Conservation (phyloP, 768 basidiomycete species). For the Termitomyces sp. region DNA sequence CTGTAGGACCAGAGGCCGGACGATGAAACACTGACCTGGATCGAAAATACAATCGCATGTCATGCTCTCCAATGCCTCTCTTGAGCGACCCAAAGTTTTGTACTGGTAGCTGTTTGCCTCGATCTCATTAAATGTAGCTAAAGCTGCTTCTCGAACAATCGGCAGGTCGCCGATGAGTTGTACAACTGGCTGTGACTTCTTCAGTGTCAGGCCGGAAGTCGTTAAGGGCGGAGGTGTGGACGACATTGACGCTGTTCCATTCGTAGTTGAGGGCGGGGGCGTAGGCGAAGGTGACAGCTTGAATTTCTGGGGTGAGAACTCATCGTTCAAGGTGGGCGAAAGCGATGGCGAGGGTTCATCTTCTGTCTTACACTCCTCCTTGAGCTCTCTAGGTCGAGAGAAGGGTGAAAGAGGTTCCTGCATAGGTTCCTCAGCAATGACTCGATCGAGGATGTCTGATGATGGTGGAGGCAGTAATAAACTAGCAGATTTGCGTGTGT, state of each 20-base stretch:
- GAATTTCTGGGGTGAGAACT: slow-evolving; percentile 25
- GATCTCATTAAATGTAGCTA: slow-evolving; percentile 69
- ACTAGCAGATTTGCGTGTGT: slow-evolving; percentile 9
- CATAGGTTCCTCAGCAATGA: slow-evolving; percentile 17
- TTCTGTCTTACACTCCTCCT: slow-evolving; percentile 25
- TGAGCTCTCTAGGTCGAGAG: slow-evolving; percentile 23
- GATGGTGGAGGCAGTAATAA: slow-evolving; percentile 18
- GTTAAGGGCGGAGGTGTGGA: slow-evolving; percentile 33
- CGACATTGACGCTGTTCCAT: slow-evolving; percentile 30
- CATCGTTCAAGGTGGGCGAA: slow-evolving; percentile 30
- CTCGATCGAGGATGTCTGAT: slow-evolving; percentile 15
- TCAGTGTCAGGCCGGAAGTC: slow-evolving; percentile 18
- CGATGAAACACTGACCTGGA: slow-evolving; percentile 54
- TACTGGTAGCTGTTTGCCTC: slow-evolving; percentile 81
- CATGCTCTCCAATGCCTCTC: slow-evolving; percentile 89
- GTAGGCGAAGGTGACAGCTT: slow-evolving; percentile 29
- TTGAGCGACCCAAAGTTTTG: slow-evolving; percentile 78
- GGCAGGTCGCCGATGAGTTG: slow-evolving; percentile 84
- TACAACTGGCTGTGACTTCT: slow-evolving; percentile 33
- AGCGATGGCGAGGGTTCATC: slow-evolving; percentile 25
- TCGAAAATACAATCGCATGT: slow-evolving; percentile 89
- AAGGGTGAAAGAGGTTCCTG: slow-evolving; percentile 21
- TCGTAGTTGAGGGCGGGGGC: slow-evolving; percentile 24
- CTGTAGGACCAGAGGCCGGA: slow-evolving; percentile 3
- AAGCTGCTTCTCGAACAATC: slow-evolving; percentile 65